Percentiles rank a stretch among this genome's conserved stretches.
Evolutionary conservation across 192 early-diverging fungal species (phyloP).

Genomic region (Mortierella antarctica): DNA sequence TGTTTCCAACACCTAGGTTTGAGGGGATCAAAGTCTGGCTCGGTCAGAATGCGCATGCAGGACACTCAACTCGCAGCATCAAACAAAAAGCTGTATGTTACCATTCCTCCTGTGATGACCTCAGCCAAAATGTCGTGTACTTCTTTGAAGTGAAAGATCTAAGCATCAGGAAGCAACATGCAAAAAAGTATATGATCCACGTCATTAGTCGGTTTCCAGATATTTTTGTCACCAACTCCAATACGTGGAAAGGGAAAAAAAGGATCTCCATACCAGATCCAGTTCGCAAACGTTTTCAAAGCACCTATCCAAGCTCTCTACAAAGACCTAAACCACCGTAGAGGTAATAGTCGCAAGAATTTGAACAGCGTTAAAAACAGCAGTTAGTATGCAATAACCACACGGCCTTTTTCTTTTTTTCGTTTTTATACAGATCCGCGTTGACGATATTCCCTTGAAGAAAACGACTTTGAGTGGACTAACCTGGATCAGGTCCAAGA

Average conservation of each 20-base stretch:
- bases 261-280: slow-evolving; percentile 75
- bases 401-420: neutral
- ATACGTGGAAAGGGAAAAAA: neutral
- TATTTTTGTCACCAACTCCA: neutral
- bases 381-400: neutral
- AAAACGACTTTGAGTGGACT: neutral
- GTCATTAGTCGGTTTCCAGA: neutral
- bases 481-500: slow-evolving; percentile 95
- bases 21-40: no score
- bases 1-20: slow-evolving; percentile 73
- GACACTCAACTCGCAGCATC: no score
- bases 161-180: neutral
- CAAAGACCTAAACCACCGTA: slow-evolving; percentile 78
- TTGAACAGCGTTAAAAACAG: no score
- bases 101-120: slow-evolving; percentile 92
- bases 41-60: no score
- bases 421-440: neutral
- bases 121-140: slow-evolving; percentile 87
- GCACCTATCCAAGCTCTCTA: slow-evolving; percentile 91
- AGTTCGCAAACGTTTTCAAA: slow-evolving; percentile 99
- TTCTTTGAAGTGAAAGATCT: slow-evolving; percentile 95
- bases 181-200: neutral
- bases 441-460: no score
- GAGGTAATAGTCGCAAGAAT: no score
- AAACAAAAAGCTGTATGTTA: neutral